Base-by-base conservation (phyloP, 208 protist species). In the Acanthamoeba healyi region DNA sequence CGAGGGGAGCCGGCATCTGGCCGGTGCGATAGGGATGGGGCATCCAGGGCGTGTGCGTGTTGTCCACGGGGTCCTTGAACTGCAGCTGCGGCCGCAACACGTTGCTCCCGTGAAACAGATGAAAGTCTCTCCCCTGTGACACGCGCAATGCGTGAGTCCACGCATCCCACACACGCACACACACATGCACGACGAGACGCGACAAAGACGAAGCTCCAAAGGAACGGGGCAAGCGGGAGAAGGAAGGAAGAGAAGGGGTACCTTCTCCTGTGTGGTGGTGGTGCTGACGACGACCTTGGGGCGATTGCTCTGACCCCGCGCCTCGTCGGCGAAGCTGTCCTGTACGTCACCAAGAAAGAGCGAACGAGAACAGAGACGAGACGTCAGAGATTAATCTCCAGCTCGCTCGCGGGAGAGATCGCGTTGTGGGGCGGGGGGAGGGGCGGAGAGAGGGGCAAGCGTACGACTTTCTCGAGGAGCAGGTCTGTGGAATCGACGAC, bases 1-100 rank as follows among this genome's bases (percentile, higher is more conserved):
- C 14, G 65, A 32, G 14, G 34, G 65, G 22, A 10, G 40, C 5
- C 9, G 51, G 51, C 56, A 19, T 1, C 34, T 89, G 24, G 36
- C 74, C 74, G 7, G 17, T 24, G 22, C 42, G 74, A 36, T 89
- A 89, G 82, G 82, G 51, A 9, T 46, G 9, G 10, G 82, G 82
- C 26, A 96, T 74, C 77, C 97, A 97, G 12, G 96, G 93, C 12
- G 38, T 54, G 67, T 95, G 70, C 17, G 86, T 92, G 90, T 97
- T 97, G 87, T 97, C 94, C 17, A 97, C 38, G 36, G 90, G 61
- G 56, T 95, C 94, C 38, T 90, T 61, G 61, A 96, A 97, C 65
- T 88, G 88, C 42, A 94, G 86, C 94, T 97, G 96, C 49, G 96
- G 96, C 49, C 92, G 93, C 44, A 42, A 26, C 44, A 96, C 96